Evolutionary conservation across 2,329 filamentous ascomycete genomes (phyloP), one percentile per base, ranked within the genome.

Genomic region (Lasiodiplodia sp.): DNA sequence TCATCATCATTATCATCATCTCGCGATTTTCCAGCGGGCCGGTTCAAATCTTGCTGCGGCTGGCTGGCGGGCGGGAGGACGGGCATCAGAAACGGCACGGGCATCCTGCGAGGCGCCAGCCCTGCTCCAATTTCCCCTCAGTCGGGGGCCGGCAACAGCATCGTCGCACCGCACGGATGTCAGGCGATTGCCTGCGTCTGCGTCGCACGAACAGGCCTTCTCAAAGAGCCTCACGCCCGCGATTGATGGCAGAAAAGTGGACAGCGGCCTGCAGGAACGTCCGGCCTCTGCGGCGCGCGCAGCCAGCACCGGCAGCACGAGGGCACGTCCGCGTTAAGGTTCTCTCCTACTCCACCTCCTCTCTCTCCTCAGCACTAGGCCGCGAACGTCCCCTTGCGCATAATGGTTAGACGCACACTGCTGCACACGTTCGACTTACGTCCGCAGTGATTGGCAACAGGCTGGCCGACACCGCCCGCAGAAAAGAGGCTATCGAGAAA

Each of bases 181-280:
- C 63, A 66, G 63, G 63, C 63, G 63, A 66, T 66, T 66, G 63
- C 63, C 52, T 66, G 63, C 44, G 44, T 47, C 63, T 66, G 63
- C 63, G 63, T 66, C 63, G 63, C 63, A 66, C 63, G 51, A 66
- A 66, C 63, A 66, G 49, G 63, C 63, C 63, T 28, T 38, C 47
- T 34, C 28, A 21, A 52, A 64, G 60, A 64, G 60, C 60, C 60
- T 52, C 60, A 64, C 47, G 60, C 60, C 21, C 60, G 31, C 60
- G 60, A 64, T 64, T 38, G 47, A 64, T 64, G 60, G 31, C 60
- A 21, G 60, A 52, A 37, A 64, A 52, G 47, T 64, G 60, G 60
- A 64, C 31, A 64, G 47, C 60, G 25, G 60, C 28, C 60, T 64
- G 60, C 60, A 64, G 60, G 60, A 64, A 64, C 60, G 16, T 64